Base-by-base conservation (phyloP, 139 green algal species). In the Volvox reticuliferus region DNA sequence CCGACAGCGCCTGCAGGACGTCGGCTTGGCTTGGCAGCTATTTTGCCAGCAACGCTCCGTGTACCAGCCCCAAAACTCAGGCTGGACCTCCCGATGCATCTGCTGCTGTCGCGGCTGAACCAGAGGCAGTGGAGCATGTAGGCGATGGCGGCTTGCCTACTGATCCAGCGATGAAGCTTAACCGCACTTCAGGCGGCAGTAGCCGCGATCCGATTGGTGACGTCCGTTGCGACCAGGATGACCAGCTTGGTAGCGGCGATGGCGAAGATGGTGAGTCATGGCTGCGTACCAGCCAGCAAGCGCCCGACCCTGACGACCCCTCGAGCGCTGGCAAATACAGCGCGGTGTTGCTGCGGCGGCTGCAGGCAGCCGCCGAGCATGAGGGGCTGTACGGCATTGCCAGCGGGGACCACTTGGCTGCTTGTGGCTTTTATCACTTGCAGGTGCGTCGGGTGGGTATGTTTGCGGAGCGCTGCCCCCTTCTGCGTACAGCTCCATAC, bases 271-370 rank as follows among this genome's bases (percentile, higher is more conserved):
- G 30, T 16, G 30, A 32, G 32, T 35, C 32, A 19, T 91, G 87
- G 87, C 87, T 91, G 76, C 75, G 87, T 55, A 91, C 87, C 55
- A 91, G 87, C 87, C 76, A 91, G 76, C 76, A 86, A 35, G 76
- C 35, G 33, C 87, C 76, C 17, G 76, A 86, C 75, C 87, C 62
- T 0, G 87, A 86, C 76, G 76, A 86, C 61, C 87, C 76, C 61
- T 78, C 76, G 12, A 63, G 37, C 76, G 87, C 87, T 12, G 73
- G n/a, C 61, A 91, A 85, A 62, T 91, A 76, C 62, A 91, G 86
- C 73, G 71, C 71, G 19, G 50, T 36, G n/a, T 75, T 90, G 71
- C 71, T 90, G 86, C 71, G 71, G 44, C 73, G 73, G 30, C 30
- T 90, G 50, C 86, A 83, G 50, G 73, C 20, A 0, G 86, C 50